Evolutionary conservation across 106 monocot genomes (phyloP).

Genomic region (Iris macrosiphon): DNA sequence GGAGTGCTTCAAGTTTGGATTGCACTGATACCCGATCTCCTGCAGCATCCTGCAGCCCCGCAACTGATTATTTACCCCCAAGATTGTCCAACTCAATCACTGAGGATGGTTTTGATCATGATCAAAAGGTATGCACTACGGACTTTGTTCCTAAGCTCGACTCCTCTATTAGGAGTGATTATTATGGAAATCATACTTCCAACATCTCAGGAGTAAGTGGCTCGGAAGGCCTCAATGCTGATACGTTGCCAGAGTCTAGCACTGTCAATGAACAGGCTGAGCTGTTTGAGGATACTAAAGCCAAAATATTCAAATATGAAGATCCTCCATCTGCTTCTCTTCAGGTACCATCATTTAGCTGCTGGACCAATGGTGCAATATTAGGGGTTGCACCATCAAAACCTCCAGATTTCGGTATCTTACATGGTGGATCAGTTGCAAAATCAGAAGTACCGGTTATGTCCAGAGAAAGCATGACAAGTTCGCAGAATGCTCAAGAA

Average conservation of each 20-base stretch:
- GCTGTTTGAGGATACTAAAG: constrained; percentile 1
- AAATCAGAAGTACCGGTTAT: not conserved
- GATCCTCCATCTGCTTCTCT: constrained; percentile 12
- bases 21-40: no score
- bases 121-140: not conserved
- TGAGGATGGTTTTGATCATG: constrained; percentile 5
- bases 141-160: not conserved
- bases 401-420: constrained; percentile 58
- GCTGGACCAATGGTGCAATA: constrained; percentile 96
- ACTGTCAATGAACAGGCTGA: constrained; percentile 8
- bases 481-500: not conserved
- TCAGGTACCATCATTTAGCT: constrained; percentile 24
- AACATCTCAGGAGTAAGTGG: constrained; percentile 1
- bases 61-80: constrained; percentile 10
- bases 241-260: constrained; percentile 6
- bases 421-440: not conserved
- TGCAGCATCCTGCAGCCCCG: constrained; percentile 6
- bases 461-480: not conserved
- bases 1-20: constrained; percentile 5
- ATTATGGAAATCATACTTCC: constrained; percentile 6
- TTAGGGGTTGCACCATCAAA: constrained; percentile 93
- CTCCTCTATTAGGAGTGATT: constrained; percentile 10
- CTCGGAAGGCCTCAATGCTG: constrained; percentile 8
- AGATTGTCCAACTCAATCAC: constrained; percentile 8
- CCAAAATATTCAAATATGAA: constrained; percentile 1